These are phyloP conservation scores for Colletotrichum tanaceti DNA, from an alignment of 2,329 filamentous ascomycete genomes.

Conservation along the genomic window DNA sequence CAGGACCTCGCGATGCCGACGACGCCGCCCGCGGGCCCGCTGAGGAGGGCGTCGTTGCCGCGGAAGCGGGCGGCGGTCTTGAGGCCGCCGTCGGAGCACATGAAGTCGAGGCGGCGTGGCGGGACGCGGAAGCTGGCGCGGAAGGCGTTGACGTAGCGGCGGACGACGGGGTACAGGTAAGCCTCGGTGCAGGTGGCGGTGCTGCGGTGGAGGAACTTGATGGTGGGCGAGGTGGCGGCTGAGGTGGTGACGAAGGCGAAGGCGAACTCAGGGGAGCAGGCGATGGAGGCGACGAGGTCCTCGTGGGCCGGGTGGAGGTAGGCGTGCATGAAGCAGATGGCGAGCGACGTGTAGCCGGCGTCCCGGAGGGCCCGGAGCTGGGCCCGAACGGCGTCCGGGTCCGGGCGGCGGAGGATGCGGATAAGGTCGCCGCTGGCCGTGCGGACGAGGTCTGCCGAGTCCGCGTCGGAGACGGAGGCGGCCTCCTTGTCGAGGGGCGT, in stretches of 20 bases:
- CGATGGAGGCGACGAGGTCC: slow-evolving; percentile 50
- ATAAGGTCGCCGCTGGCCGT: slow-evolving; percentile 75
- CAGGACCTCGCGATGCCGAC: slow-evolving; percentile 77
- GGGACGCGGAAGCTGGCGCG: slow-evolving; percentile 70
- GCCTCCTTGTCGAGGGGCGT: slow-evolving; percentile 61
- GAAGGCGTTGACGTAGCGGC: slow-evolving; percentile 75
- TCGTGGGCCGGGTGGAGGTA: slow-evolving; percentile 72
- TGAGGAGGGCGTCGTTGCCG: slow-evolving; percentile 73
- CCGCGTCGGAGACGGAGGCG: slow-evolving; percentile 48
- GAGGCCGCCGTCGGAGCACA: slow-evolving; percentile 66
- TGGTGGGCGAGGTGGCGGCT: slow-evolving; percentile 76
- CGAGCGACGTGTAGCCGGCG: slow-evolving; percentile 63
- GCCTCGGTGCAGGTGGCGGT: slow-evolving; percentile 78
- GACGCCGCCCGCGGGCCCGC: slow-evolving; percentile 77
- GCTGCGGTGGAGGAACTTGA: slow-evolving; percentile 75
- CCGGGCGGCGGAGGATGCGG: slow-evolving; percentile 67
- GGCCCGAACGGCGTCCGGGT: slow-evolving; percentile 60
- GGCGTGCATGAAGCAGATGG: slow-evolving; percentile 78
- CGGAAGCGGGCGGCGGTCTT: slow-evolving; percentile 68
- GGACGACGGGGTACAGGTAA: slow-evolving; percentile 77
- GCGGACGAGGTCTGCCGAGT: slow-evolving; percentile 61
- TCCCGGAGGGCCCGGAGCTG: slow-evolving; percentile 70
- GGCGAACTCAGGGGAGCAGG: slow-evolving; percentile 69
- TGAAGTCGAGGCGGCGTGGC: slow-evolving; percentile 73
- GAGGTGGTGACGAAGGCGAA: slow-evolving; percentile 76